Conservation (phyloP, 1,139 yeast genomes). For the Diutina pseudorugosa region DNA sequence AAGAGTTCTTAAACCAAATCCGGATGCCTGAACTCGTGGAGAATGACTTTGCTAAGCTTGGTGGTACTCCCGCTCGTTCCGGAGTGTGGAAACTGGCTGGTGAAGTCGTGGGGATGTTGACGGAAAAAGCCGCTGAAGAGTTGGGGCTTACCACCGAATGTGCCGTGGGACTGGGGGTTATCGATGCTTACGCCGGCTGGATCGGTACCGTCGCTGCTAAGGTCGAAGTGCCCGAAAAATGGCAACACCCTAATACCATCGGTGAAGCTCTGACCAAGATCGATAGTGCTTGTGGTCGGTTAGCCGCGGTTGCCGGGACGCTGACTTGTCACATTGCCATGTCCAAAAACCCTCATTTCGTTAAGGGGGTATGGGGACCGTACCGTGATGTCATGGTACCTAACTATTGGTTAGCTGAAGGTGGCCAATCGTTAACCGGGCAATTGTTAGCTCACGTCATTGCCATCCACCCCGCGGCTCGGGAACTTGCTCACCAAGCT, state of each 20-base stretch:
- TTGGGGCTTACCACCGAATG: slow-evolving; percentile 72
- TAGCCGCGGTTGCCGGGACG: slow-evolving; percentile 98
- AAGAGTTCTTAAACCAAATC: slow-evolving; percentile 54
- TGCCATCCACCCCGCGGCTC: slow-evolving; percentile 78
- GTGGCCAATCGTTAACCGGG: slow-evolving; percentile 97
- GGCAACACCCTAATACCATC: slow-evolving; percentile 21
- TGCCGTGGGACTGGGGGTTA: slow-evolving; percentile 88
- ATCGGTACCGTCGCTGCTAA: slow-evolving; percentile 94
- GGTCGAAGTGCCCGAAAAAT: slow-evolving; percentile 40
- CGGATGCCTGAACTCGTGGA: slow-evolving; percentile 69
- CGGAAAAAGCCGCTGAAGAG: slow-evolving; percentile 59
- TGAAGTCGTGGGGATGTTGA: slow-evolving; percentile 67
- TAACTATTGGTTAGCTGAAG: slow-evolving; percentile 94
- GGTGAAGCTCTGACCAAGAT: slow-evolving; percentile 12
- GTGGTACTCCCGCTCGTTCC: slow-evolving; percentile 67
- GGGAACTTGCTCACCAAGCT: slow-evolving; percentile 52
- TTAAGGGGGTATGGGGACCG: slow-evolving; percentile 98
- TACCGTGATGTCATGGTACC: slow-evolving; percentile 85
- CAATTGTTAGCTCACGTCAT: slow-evolving; percentile 86
- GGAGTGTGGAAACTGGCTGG: slow-evolving; percentile 81
- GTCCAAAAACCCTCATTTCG: slow-evolving; percentile 78
- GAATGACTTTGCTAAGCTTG: slow-evolving; percentile 66
- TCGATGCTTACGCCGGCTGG: slow-evolving; percentile 99
- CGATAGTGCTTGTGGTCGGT: slow-evolving; percentile 61
- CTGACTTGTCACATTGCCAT: slow-evolving; percentile 92